phyloP scores from a whole-genome alignment of 1,284 basidiomycete species.

The Apiotrichum mycotoxinovorans region DNA sequence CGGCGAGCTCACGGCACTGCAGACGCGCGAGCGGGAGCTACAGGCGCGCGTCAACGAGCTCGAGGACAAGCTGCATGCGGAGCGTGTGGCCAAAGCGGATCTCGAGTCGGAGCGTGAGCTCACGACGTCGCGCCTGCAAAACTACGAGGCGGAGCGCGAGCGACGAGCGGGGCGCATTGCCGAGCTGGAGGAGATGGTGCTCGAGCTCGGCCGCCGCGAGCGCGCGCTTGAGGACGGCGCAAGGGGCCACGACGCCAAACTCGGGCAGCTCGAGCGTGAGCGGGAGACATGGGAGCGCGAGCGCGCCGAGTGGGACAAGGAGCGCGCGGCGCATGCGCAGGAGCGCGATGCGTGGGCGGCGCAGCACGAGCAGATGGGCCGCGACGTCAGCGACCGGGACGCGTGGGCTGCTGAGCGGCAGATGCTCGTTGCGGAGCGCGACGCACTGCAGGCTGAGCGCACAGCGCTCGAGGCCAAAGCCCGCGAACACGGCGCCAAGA shows the following conservation, averaged over 20 bases:
- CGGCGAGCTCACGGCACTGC: constrained; percentile 17
- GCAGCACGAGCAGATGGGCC: constrained; percentile 1
- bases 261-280: constrained; percentile 53
- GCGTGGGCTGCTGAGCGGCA: constrained; percentile 5
- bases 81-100: background rate
- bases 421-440: constrained; percentile 16
- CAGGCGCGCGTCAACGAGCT: constrained; percentile 6
- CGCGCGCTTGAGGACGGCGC: constrained; percentile 37
- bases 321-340: constrained; percentile 3
- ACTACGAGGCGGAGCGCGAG: constrained; percentile 22
- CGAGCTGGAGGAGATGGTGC: constrained; percentile 44
- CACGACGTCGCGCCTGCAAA: background rate
- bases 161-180: constrained; percentile 20
- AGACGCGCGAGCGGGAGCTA: constrained; percentile 30
- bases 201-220: constrained; percentile 41
- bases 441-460: background rate
- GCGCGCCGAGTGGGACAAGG: constrained; percentile 1
- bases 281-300: constrained; percentile 25
- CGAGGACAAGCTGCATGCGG: constrained; percentile 3
- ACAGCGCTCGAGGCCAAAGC: background rate
- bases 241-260: constrained; percentile 24
- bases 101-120: constrained; percentile 16
- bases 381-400: background rate
- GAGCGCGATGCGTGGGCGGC: background rate
- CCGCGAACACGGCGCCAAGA: background rate